Percentiles rank a stretch among this genome's conserved stretches.
phyloP scores from a whole-genome alignment of 192 early-diverging fungal species.

The Umbelopsis isabellina region DNA sequence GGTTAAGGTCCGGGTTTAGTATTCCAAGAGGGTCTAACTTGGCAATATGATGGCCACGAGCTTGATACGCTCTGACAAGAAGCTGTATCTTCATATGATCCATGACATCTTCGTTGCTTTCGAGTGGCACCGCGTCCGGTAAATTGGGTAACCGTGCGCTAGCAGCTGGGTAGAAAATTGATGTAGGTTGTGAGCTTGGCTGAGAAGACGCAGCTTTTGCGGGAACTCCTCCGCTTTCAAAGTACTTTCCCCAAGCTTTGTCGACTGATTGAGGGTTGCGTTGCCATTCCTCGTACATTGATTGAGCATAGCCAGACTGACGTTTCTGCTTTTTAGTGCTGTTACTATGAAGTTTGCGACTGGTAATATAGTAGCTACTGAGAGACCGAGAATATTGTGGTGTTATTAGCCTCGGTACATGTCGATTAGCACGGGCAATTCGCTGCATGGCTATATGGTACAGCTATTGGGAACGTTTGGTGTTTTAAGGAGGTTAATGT shows the following conservation, averaged over 20 bases:
- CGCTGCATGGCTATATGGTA: conserved; percentile 2
- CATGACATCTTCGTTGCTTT: conserved; percentile 65
- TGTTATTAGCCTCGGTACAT: background rate
- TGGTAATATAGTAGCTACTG: conserved; percentile 2
- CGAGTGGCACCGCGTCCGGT: conserved; percentile 51
- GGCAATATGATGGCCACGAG: conserved; percentile 94
- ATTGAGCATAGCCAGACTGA: conserved; percentile 84
- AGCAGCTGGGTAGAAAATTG: conserved; percentile 71
- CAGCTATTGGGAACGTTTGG: background rate
- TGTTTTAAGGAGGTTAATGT: background rate
- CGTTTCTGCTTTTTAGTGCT: conserved; percentile 57
- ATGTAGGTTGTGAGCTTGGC: conserved; percentile 79
- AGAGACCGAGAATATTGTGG: background rate
- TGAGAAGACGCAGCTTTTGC: conserved; percentile 60
- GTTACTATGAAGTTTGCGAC: background rate
- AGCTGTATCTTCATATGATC: conserved; percentile 99
- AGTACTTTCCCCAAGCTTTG: conserved; percentile 96
- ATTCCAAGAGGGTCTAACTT: conserved; percentile 97
- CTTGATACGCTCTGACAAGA: conserved; percentile 93
- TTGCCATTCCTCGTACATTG: conserved; percentile 94
- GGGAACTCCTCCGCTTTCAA: conserved; percentile 74
- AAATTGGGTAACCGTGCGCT: conserved; percentile 58
- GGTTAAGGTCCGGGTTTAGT: conserved; percentile 56
- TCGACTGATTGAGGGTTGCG: conserved; percentile 90
- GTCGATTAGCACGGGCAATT: background rate